Conservation (phyloP, 2,329 filamentous ascomycete species). For the Apiospora marii region DNA sequence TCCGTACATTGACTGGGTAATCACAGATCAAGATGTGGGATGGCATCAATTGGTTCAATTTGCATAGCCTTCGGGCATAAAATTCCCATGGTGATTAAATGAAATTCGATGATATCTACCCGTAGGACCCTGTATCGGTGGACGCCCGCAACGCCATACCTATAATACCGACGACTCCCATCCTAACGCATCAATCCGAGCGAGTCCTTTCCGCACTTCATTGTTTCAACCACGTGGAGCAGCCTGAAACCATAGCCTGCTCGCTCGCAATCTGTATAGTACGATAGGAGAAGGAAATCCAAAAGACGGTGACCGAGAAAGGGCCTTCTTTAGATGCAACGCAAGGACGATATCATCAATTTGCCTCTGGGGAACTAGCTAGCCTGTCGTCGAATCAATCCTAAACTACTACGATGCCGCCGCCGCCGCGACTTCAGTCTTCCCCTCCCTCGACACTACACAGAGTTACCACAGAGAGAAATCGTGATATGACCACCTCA, state of each 20-base stretch:
- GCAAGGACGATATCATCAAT: conserved; percentile 17
- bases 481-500: conserved; percentile 13
- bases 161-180: background rate
- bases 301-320: background rate
- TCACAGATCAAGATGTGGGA: background rate
- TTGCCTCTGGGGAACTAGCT: background rate
- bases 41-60: background rate
- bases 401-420: conserved; percentile 12
- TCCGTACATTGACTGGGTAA: background rate
- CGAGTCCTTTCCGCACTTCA: background rate
- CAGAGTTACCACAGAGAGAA: conserved; percentile 2
- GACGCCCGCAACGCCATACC: background rate
- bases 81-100: background rate
- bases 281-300: background rate
- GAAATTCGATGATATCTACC: conserved; percentile 1
- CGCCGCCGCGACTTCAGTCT: background rate
- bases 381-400: background rate
- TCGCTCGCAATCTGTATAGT: background rate
- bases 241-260: background rate
- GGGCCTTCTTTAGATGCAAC: background rate
- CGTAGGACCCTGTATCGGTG: background rate
- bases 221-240: background rate
- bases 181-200: background rate
- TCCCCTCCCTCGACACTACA: background rate
- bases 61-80: background rate